Evolutionary conservation across 495 filamentous ascomycete species (phyloP).

Genomic region (Aspergillus kassunensis): DNA sequence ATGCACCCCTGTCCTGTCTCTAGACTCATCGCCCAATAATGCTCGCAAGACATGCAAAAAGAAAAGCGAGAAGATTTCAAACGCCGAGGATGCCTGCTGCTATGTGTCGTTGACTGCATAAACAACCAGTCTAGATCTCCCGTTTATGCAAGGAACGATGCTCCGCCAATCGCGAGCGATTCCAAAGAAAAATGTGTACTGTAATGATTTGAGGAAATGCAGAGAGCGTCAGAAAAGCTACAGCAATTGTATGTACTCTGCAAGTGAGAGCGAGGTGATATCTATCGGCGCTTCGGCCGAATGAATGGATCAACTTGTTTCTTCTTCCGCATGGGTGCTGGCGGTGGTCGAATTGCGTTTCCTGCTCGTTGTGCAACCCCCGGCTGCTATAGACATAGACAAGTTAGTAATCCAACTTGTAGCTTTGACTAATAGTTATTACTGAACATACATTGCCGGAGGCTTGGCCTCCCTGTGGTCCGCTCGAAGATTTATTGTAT

Average conservation of each 20-base stretch:
- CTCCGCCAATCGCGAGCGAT: neutral
- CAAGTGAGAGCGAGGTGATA: too few species aligned
- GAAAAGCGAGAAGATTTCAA: neutral
- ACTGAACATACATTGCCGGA: slow-evolving; percentile 23
- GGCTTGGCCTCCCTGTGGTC: slow-evolving; percentile 10
- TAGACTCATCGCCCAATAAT: neutral
- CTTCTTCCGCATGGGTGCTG: slow-evolving; percentile 39
- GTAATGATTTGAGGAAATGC: neutral
- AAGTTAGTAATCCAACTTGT: slow-evolving; percentile 3
- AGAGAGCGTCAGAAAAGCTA: too few species aligned
- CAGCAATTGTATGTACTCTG: too few species aligned
- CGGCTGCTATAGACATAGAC: slow-evolving; percentile 13
- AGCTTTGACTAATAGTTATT: neutral
- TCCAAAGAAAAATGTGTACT: neutral
- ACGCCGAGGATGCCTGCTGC: slow-evolving; percentile 4
- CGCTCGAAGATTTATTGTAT: slow-evolving; percentile 12
- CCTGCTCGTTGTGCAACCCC: slow-evolving; percentile 17
- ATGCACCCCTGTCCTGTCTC: neutral
- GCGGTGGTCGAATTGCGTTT: slow-evolving; percentile 26
- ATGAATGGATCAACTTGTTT: slow-evolving; percentile 52
- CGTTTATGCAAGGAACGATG: neutral
- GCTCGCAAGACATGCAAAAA: neutral
- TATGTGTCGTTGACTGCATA: neutral
- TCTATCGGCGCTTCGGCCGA: slow-evolving; percentile 42
- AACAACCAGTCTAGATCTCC: neutral